A percentile compares a stretch with the other conserved stretches of the same genome.
These are phyloP conservation scores for Phytopythium montanum DNA, from an alignment of 352 stramenopile genomes.

Conservation along the genomic window DNA sequence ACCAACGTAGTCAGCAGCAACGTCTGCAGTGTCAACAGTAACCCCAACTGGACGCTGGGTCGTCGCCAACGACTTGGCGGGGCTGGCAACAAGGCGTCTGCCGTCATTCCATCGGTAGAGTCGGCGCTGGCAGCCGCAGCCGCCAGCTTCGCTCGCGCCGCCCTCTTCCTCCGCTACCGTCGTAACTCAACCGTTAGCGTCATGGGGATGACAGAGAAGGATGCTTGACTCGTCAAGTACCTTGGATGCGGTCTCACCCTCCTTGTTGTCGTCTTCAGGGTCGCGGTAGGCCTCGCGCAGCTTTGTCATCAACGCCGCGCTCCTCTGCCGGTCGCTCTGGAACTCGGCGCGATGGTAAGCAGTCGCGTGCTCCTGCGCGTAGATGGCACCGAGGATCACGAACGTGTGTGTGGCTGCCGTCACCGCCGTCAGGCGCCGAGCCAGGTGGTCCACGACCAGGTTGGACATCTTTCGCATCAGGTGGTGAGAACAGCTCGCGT, in stretches of 20 bases:
- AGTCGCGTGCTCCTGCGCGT: slow-evolving; percentile 14
- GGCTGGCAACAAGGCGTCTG: not conserved
- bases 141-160: slow-evolving; percentile 1
- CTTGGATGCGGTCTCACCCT: slow-evolving; percentile 1
- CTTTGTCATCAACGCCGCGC: not conserved
- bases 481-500: not conserved
- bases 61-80: slow-evolving; percentile 1
- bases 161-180: not conserved
- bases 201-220: not conserved
- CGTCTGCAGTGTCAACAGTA: slow-evolving; percentile 26
- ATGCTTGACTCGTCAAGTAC: not conserved
- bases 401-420: slow-evolving; percentile 29
- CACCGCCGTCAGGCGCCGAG: slow-evolving; percentile 22
- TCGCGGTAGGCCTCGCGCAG: slow-evolving; percentile 1
- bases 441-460: slow-evolving; percentile 36
- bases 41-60: slow-evolving; percentile 21
- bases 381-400: slow-evolving; percentile 27
- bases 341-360: not conserved
- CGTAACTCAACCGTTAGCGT: not conserved
- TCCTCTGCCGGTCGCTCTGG: not conserved
- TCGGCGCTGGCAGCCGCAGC: not conserved
- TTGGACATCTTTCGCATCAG: slow-evolving; percentile 3
- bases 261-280: not conserved
- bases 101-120: not conserved
- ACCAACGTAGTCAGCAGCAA: slow-evolving; percentile 28